A percentile compares a stretch with the other conserved stretches of the same genome.
phyloP scores from a whole-genome alignment of 139 green algal species.

The Prasinococcaceae sp. region DNA sequence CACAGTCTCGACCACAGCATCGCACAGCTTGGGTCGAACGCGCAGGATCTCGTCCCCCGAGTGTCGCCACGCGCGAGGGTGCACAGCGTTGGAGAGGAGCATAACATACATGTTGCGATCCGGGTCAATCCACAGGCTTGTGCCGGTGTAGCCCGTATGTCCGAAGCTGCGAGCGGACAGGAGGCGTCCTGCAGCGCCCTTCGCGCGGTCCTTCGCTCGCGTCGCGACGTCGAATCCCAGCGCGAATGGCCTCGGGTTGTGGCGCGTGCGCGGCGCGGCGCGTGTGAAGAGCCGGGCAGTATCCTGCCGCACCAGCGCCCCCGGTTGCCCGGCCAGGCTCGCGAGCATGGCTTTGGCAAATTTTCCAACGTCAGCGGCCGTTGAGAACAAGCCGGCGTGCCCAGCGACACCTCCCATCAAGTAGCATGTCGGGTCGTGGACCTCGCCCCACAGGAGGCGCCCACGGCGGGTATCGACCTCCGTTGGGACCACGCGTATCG shows the following conservation, averaged over 20 bases:
- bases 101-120: slow-evolving; percentile 25
- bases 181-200: slow-evolving; percentile 8
- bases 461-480: slow-evolving; percentile 24
- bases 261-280: neutral
- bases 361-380: slow-evolving; percentile 10
- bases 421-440: slow-evolving; percentile 29
- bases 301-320: slow-evolving; percentile 10
- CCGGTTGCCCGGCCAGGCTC: neutral
- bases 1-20: too few species aligned
- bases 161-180: slow-evolving; percentile 21
- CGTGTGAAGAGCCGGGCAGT: slow-evolving; percentile 21
- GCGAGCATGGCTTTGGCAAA: neutral
- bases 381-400: slow-evolving; percentile 29
- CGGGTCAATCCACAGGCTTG: slow-evolving; percentile 30
- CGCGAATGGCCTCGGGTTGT: slow-evolving; percentile 21
- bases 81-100: slow-evolving; percentile 27
- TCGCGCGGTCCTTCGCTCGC: too few species aligned
- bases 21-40: too few species aligned
- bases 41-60: too few species aligned
- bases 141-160: slow-evolving; percentile 30
- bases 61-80: slow-evolving; percentile 22
- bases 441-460: slow-evolving; percentile 29
- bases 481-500: slow-evolving; percentile 23
- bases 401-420: slow-evolving; percentile 24
- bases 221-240: slow-evolving; percentile 21